phyloP scores from a whole-genome alignment of 192 early-diverging fungal species.

The Backusella sp. region DNA sequence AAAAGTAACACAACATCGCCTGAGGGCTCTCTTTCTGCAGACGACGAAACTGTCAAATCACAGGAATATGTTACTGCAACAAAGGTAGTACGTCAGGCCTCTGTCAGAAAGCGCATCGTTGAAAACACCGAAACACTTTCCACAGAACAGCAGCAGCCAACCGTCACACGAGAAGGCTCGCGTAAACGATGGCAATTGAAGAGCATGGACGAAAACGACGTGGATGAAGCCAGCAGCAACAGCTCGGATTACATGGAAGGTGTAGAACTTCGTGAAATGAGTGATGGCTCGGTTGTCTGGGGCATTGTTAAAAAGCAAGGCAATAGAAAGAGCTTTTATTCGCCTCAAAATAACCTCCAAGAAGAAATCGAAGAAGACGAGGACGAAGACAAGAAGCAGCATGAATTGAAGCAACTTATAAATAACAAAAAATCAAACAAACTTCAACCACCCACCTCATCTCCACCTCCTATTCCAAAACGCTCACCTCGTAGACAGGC shows the following conservation, averaged over 20 bases:
- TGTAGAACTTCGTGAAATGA: conserved; percentile 37
- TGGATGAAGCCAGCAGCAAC: background rate
- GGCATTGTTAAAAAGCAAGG: conserved; percentile 31
- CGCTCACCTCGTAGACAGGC: conserved; percentile 23
- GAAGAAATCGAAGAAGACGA: conserved; percentile 16
- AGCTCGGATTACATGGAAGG: conserved; percentile 20
- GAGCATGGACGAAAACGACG: background rate
- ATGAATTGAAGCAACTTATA: conserved; percentile 25
- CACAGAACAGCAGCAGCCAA: background rate
- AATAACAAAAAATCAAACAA: background rate
- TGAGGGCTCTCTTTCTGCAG: background rate
- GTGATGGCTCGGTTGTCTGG: conserved; percentile 35
- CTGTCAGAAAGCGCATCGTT: conserved; percentile 3
- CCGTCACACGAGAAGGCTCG: conserved; percentile 1
- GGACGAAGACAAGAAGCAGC: conserved; percentile 5
- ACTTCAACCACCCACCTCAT: background rate
- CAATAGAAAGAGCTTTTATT: conserved; percentile 25
- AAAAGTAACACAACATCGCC: background rate
- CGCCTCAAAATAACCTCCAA: background rate
- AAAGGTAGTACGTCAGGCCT: conserved; percentile 5
- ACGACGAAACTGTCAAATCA: conserved; percentile 7
- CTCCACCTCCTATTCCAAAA: conserved; percentile 29
- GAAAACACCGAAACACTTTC: background rate
- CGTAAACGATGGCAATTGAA: background rate
- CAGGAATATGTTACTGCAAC: conserved; percentile 11